A percentile compares a stretch with the other conserved stretches of the same genome.
These are phyloP conservation scores for Apiotrichum laibachii DNA, from an alignment of 1,284 basidiomycete species.

Conservation along the genomic window DNA sequence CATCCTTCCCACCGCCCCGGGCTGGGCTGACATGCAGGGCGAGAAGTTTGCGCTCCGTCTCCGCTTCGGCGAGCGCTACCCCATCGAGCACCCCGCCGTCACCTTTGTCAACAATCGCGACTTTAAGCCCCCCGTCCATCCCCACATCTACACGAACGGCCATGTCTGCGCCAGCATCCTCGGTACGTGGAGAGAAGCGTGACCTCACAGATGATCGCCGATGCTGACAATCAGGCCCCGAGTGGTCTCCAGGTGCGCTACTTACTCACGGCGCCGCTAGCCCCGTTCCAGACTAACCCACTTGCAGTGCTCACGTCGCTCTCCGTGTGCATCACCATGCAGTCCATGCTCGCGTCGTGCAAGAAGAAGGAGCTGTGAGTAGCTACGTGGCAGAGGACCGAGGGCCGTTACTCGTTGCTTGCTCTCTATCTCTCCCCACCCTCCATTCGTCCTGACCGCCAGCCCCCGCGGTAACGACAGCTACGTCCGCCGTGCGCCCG, in stretches of 20 bases:
- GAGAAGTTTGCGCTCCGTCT: conserved; percentile 45
- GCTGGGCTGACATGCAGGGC: conserved; percentile 26
- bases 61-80: conserved; percentile 46
- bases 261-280: background rate
- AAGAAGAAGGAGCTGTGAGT: conserved; percentile 48
- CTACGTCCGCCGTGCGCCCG: conserved; percentile 46
- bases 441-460: conserved; percentile 4
- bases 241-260: conserved; percentile 46
- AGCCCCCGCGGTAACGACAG: conserved; percentile 49
- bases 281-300: background rate
- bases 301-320: conserved; percentile 48
- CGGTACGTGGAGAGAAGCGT: conserved; percentile 21
- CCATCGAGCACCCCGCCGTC: conserved; percentile 49
- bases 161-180: conserved; percentile 52
- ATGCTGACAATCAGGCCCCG: conserved; percentile 32
- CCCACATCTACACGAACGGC: conserved; percentile 51
- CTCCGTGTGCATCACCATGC: conserved; percentile 52
- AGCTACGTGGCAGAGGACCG: background rate
- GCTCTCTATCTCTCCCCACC: no score
- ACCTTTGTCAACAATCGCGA: background rate
- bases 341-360: conserved; percentile 52
- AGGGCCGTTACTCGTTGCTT: no score
- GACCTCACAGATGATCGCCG: no score
- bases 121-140: conserved; percentile 48
- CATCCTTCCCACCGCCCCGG: background rate